These are phyloP conservation scores for Penicillium sp. DNA, from an alignment of 2,329 filamentous ascomycete genomes.

Conservation along the genomic window DNA sequence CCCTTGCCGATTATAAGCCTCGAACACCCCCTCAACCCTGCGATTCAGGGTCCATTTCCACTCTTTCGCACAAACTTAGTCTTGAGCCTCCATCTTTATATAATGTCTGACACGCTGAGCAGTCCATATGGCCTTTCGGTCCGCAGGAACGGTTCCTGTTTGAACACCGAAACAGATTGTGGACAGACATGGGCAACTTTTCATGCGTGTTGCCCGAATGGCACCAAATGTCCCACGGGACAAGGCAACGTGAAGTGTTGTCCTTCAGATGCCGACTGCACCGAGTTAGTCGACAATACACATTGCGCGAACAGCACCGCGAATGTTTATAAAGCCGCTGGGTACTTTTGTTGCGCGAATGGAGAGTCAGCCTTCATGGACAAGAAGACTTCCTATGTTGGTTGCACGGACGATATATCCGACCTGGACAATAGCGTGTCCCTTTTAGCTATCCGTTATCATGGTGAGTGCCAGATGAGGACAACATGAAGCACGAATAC, in stretches of 20 bases:
- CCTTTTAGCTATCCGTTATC: slow-evolving; percentile 3
- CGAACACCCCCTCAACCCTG: background rate
- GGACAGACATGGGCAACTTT: slow-evolving; percentile 21
- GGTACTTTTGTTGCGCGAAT: slow-evolving; percentile 26
- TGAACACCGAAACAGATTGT: slow-evolving; percentile 19
- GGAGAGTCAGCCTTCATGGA: slow-evolving; percentile 13
- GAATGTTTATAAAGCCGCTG: slow-evolving; percentile 24
- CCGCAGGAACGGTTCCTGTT: slow-evolving; percentile 22
- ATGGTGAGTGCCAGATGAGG: background rate
- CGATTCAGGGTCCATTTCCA: background rate
- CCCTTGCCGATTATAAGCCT: background rate
- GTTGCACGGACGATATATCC: slow-evolving; percentile 14
- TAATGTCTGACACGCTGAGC: slow-evolving; percentile 2
- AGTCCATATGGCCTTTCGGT: slow-evolving; percentile 13
- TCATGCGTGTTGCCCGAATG: slow-evolving; percentile 19
- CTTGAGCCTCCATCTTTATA: background rate
- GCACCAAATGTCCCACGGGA: slow-evolving; percentile 15
- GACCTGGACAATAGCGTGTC: background rate
- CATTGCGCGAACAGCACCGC: slow-evolving; percentile 25
- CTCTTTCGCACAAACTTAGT: too few species aligned
- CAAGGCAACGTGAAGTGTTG: slow-evolving; percentile 21
- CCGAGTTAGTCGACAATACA: slow-evolving; percentile 6
- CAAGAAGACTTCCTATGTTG: slow-evolving; percentile 8
- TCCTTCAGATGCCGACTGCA: slow-evolving; percentile 17
- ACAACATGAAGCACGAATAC: background rate